Percentiles rank a stretch among this genome's conserved stretches.
Conservation (phyloP, 768 basidiomycete genomes). For the Cystofilobasidium capitatum region DNA sequence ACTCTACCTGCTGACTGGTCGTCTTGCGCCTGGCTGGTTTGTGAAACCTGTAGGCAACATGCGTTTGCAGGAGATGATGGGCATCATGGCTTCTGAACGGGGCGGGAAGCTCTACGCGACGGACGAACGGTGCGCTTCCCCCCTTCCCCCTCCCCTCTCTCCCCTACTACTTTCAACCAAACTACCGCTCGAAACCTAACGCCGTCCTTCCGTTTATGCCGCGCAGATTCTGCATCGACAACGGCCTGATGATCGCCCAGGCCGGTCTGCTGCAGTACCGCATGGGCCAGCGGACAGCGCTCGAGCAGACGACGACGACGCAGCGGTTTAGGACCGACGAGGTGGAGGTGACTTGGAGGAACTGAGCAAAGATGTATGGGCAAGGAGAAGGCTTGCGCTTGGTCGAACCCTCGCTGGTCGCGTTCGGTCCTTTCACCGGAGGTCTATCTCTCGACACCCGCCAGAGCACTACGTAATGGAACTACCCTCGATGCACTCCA, state of each 20-base stretch:
- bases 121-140: conserved; percentile 68
- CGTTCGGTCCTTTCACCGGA: no score
- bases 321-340: conserved; percentile 55
- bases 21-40: background rate
- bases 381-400: no score
- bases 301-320: conserved; percentile 76
- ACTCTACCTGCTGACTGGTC: background rate
- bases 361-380: background rate
- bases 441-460: no score
- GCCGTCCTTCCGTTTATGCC: background rate
- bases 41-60: conserved; percentile 58
- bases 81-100: conserved; percentile 85
- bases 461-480: no score
- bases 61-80: conserved; percentile 97
- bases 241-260: conserved; percentile 99
- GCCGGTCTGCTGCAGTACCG: conserved; percentile 84
- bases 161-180: background rate
- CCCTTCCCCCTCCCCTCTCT: background rate
- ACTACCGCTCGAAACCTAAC: conserved; percentile 8
- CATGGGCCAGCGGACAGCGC: conserved; percentile 72
- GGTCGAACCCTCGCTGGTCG: no score
- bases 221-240: conserved; percentile 93
- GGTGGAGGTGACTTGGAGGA: conserved; percentile 24
- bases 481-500: no score
- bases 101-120: conserved; percentile 85